Conservation (phyloP, 169 alveolate genomes). For the Besnoitia besnoiti region DNA sequence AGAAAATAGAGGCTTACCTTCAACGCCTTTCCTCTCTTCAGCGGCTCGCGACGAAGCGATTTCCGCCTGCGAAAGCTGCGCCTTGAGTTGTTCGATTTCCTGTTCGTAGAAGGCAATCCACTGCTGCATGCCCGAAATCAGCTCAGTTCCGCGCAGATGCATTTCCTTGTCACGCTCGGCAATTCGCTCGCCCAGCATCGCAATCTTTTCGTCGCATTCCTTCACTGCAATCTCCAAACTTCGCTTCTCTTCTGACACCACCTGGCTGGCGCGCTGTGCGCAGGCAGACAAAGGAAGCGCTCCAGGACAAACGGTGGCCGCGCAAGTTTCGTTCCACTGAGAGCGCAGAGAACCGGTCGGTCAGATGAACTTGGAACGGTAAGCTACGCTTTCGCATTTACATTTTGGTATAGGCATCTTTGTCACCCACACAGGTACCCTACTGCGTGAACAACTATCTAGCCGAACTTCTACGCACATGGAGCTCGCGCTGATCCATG, state of each 20-base stretch:
- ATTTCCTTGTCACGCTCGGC: conserved; percentile 35
- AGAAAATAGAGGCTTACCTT: background rate
- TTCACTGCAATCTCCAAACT: background rate
- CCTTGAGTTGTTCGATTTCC: background rate
- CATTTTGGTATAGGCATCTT: no score
- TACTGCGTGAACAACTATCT: no score
- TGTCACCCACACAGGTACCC: no score
- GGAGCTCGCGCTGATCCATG: no score
- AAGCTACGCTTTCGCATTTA: no score
- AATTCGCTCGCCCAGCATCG: background rate
- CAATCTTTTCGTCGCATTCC: conserved; percentile 21
- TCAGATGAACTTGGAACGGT: no score
- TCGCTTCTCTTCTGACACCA: background rate
- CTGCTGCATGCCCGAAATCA: background rate
- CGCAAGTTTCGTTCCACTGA: no score
- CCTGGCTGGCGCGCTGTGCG: background rate
- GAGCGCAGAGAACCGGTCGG: no score
- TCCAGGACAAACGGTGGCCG: no score
- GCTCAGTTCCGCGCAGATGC: conserved; percentile 10
- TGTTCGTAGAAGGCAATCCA: background rate
- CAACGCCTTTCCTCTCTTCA: background rate
- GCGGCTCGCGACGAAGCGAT: background rate
- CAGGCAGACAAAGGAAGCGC: no score
- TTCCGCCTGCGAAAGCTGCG: background rate
- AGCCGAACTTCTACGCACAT: no score